A percentile compares a stretch with the other conserved stretches of the same genome.
Conservation (phyloP, 1,284 basidiomycete species). For the Fomitopsis betulina region DNA sequence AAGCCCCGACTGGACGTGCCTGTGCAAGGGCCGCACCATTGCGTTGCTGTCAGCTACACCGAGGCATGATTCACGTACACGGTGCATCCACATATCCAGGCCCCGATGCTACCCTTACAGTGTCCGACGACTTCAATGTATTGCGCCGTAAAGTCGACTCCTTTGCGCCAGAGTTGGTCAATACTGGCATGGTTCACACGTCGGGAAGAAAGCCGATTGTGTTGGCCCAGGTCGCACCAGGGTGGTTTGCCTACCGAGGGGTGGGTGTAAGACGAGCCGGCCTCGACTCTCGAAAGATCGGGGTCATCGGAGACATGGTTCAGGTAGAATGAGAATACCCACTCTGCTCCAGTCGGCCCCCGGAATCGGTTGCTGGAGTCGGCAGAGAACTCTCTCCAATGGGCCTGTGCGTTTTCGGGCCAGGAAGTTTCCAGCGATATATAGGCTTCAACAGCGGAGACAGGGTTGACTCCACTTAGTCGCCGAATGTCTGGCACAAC, state of each 20-base stretch:
- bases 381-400: not conserved
- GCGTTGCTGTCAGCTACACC: not conserved
- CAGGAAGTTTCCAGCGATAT: not conserved
- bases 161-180: not conserved
- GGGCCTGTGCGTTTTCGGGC: not conserved
- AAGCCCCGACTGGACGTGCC: not conserved
- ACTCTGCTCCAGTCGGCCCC: not conserved
- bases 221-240: not conserved
- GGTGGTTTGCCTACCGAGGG: not conserved
- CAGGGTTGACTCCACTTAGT: not conserved
- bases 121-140: not conserved
- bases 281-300: not conserved
- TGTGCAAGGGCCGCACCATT: not conserved
- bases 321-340: not conserved
- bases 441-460: not conserved
- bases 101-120: not conserved
- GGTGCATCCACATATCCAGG: not conserved
- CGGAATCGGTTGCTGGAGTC: not conserved
- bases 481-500: not conserved
- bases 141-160: not conserved
- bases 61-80: not conserved
- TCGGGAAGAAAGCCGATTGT: not conserved
- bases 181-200: not conserved
- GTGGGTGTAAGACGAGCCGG: not conserved
- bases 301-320: not conserved